phyloP scores from a whole-genome alignment of 1,139 yeast species.

The Blastobotrys buckinghamii region DNA sequence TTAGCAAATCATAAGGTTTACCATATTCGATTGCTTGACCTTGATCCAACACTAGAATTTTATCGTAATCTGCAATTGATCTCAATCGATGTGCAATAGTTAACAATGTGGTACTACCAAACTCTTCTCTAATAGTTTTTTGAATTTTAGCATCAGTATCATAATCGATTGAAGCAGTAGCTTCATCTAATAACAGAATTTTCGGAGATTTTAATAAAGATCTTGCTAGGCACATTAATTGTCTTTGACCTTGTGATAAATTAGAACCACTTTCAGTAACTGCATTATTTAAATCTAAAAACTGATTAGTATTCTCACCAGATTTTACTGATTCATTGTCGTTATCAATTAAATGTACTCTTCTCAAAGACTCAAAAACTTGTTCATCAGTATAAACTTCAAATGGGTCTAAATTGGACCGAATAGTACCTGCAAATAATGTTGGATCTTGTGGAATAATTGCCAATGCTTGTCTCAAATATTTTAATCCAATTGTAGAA shows the following conservation, averaged over 20 bases:
- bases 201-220: conserved; percentile 82
- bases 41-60: conserved; percentile 89
- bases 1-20: conserved; percentile 70
- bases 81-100: conserved; percentile 95
- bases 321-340: conserved; percentile 6
- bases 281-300: conserved; percentile 57
- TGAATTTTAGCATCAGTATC: conserved; percentile 89
- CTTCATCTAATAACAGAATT: conserved; percentile 85
- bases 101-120: conserved; percentile 71
- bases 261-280: conserved; percentile 90
- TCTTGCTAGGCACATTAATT: conserved; percentile 86
- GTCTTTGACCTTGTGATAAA: conserved; percentile 95
- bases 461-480: conserved; percentile 76
- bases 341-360: conserved; percentile 63
- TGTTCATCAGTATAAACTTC: conserved; percentile 61
- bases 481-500: conserved; percentile 72
- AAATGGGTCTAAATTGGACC: conserved; percentile 79
- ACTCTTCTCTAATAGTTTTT: conserved; percentile 83
- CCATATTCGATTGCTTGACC: conserved; percentile 88
- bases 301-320: conserved; percentile 68
- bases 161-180: conserved; percentile 94
- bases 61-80: conserved; percentile 91
- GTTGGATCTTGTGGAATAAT: conserved; percentile 96
- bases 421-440: conserved; percentile 75
- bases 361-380: conserved; percentile 76